Conservation (phyloP, 164 flowering plant genomes). For the Houttuynia cordata region DNA sequence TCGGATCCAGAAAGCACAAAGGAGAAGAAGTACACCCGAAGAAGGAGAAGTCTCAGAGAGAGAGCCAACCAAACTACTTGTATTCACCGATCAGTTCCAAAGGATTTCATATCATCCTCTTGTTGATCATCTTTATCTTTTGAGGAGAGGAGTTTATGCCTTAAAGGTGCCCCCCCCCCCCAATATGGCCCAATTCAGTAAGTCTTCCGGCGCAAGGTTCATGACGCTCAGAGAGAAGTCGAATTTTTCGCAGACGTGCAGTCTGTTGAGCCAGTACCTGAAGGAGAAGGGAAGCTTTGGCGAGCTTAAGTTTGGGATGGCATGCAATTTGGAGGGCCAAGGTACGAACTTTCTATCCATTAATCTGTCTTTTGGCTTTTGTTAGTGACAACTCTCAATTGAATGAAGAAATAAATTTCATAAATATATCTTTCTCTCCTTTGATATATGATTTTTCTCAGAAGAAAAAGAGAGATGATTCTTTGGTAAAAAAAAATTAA, state of each 20-base stretch:
- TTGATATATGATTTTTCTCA: no score
- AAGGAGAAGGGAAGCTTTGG: constrained; percentile 49
- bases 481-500: no score
- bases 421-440: no score
- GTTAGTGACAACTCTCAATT: no score
- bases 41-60: neutral
- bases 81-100: no score
- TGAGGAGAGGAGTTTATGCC: neutral
- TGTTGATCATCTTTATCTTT: no score
- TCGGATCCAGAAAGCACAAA: neutral
- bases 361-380: no score
- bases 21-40: no score
- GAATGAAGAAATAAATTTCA: no score
- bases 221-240: constrained; percentile 22
- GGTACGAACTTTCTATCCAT: neutral
- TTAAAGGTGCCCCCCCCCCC: constrained; percentile 15
- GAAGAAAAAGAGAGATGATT: no score
- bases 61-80: no score
- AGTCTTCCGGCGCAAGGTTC: constrained; percentile 16
- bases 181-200: constrained; percentile 15
- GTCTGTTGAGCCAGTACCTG: constrained; percentile 52
- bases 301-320: constrained; percentile 39
- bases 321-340: constrained; percentile 12
- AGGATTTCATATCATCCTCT: no score
- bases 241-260: constrained; percentile 51